Percentiles rank a stretch among this genome's conserved stretches.
These are phyloP conservation scores for Wickerhamomyces sp. DNA, from an alignment of 1,139 yeast genomes.

Conservation along the genomic window DNA sequence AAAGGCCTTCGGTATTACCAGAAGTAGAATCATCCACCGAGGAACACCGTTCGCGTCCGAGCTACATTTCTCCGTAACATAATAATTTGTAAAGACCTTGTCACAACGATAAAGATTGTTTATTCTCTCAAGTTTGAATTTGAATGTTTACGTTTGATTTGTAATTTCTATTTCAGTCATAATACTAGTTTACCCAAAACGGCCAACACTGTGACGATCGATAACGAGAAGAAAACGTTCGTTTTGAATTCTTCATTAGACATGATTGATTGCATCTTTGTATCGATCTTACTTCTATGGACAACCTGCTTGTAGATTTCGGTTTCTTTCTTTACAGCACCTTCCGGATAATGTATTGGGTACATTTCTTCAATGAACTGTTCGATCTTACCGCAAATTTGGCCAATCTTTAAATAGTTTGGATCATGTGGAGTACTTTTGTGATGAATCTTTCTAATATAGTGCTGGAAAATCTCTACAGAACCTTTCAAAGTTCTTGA, in stretches of 20 bases:
- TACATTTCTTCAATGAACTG: slow-evolving; percentile 76
- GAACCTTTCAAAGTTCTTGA: slow-evolving; percentile 77
- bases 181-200: not conserved
- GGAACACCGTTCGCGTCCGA: too few species aligned
- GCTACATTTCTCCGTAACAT: too few species aligned
- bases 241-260: slow-evolving; percentile 27
- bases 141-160: too few species aligned
- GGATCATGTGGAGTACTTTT: slow-evolving; percentile 80
- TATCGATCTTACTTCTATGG: slow-evolving; percentile 29
- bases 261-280: slow-evolving; percentile 21
- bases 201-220: not conserved
- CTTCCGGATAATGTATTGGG: slow-evolving; percentile 47
- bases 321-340: slow-evolving; percentile 38
- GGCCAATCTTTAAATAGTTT: slow-evolving; percentile 78
- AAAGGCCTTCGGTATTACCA: too few species aligned
- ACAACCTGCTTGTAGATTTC: slow-evolving; percentile 33
- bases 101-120: too few species aligned
- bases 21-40: too few species aligned
- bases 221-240: slow-evolving; percentile 14
- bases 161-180: too few species aligned
- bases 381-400: slow-evolving; percentile 82
- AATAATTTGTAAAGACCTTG: too few species aligned
- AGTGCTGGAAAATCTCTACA: slow-evolving; percentile 67
- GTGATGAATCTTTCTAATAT: slow-evolving; percentile 72
- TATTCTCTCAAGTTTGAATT: too few species aligned